Evolutionary conservation across 495 filamentous ascomycete genomes (phyloP), one percentile per base, ranked within the genome.

Genomic region (Aspergillus conjunctus): DNA sequence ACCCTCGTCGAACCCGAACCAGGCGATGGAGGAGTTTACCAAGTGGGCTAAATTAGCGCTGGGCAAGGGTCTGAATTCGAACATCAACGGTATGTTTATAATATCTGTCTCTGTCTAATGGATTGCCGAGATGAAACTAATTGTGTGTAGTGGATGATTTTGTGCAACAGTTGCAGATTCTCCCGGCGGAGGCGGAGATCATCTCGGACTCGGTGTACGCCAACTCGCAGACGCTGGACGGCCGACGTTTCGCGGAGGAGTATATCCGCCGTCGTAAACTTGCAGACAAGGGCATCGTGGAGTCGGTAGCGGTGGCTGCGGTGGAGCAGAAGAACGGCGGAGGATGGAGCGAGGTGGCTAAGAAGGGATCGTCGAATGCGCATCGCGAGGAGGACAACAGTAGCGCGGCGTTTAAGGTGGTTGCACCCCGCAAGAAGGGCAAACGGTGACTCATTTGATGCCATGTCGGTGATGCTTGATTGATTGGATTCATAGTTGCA

Each of bases 291-390:
- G 94, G 94, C 31, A 81, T 97, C 32, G 79, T 94, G 69, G 77
- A 86, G 56, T 73, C 81, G 55, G 75, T 69, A 1, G 78, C 81
- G 55, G 75, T 69, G 1, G 78, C 77, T 46, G 76, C 73, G 3
- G 37, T 41, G 9, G 77, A 79, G 43, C 69, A 73, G 64, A 75
- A 72, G 56, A 79, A 71, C 55, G 75, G 75, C 18, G 89, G 91
- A 57, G 94, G 94, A 26, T 98, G 94, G 94, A 96, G 85, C 68
- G 95, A 98, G 77, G 94, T 98, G 64, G 94, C 94, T 9, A 97
- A 97, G 86, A 96, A 97, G 83, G 85, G 86, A 7, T 81, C 80
- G 26, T 68, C 76, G 11, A 81, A 79, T 64, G 72, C 73, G 15
- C 72, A 67, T 20, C 79, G 78, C 14, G 73, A 82, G 65, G 82